phyloP scores from a whole-genome alignment of 2,329 filamentous ascomycete species.

The Apiospora saccharicola region DNA sequence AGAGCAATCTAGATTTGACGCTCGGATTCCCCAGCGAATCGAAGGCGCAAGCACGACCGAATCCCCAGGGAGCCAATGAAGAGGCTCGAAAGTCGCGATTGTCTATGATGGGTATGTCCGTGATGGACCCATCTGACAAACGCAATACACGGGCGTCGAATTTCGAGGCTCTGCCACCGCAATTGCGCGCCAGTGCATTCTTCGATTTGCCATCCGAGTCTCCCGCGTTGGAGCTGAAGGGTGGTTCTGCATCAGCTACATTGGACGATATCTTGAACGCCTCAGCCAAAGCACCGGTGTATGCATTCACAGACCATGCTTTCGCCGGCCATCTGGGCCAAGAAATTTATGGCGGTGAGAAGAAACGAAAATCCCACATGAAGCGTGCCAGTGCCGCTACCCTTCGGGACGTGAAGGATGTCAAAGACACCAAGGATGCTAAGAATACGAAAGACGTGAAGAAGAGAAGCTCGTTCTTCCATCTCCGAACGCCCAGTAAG shows the following conservation, averaged over 20 bases:
- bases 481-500: constrained; percentile 51
- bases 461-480: constrained; percentile 58
- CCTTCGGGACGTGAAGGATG: constrained; percentile 29
- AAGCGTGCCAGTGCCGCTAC: constrained; percentile 37
- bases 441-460: constrained; percentile 40
- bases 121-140: constrained; percentile 38
- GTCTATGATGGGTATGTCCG: constrained; percentile 39
- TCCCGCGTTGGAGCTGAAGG: constrained; percentile 64
- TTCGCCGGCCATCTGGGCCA: constrained; percentile 78
- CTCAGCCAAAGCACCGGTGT: constrained; percentile 85
- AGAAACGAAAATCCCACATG: constrained; percentile 55
- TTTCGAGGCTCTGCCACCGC: constrained; percentile 73
- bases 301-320: constrained; percentile 88
- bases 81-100: constrained; percentile 45
- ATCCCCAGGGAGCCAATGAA: constrained; percentile 25
- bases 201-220: constrained; percentile 75
- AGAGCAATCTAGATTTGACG: background rate
- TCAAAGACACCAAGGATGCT: background rate
- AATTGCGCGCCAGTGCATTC: constrained; percentile 88
- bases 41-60: background rate
- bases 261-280: constrained; percentile 93
- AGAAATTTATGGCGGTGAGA: constrained; percentile 74
- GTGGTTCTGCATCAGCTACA: constrained; percentile 86
- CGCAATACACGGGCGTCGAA: constrained; percentile 47
- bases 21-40: background rate